Conservation (phyloP, 768 basidiomycete genomes). For the Tremella fuciformis region DNA sequence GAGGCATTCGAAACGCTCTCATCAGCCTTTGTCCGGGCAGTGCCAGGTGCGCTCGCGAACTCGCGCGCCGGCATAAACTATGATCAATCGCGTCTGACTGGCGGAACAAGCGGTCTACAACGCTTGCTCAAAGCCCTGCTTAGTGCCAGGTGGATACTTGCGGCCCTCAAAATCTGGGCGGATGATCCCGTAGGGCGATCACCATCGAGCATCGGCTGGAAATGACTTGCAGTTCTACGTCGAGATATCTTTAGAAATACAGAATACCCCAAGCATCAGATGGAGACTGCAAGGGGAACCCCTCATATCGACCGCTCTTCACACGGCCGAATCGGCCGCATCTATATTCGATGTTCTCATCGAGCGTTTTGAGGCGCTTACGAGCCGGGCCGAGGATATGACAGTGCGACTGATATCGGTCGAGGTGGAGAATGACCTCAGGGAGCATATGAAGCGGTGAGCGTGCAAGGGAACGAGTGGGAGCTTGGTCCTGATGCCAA, state of each 20-base stretch:
- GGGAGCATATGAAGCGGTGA: constrained; percentile 64
- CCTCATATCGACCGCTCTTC: constrained; percentile 17
- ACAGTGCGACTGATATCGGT: constrained; percentile 74
- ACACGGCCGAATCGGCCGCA: constrained; percentile 44
- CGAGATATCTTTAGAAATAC: constrained; percentile 64
- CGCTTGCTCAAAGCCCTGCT: constrained; percentile 80
- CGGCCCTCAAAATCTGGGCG: constrained; percentile 73
- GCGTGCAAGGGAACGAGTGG: not conserved
- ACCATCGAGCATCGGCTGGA: not conserved
- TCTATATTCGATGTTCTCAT: constrained; percentile 78
- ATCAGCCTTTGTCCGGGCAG: constrained; percentile 78
- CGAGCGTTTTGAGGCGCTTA: constrained; percentile 62
- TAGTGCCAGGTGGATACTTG: constrained; percentile 71
- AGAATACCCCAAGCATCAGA: constrained; percentile 9
- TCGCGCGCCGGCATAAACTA: constrained; percentile 55
- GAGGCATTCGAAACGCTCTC: constrained; percentile 93
- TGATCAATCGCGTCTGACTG: constrained; percentile 67
- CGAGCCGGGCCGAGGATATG: constrained; percentile 78
- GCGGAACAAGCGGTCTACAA: constrained; percentile 77
- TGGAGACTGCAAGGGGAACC: constrained; percentile 27
- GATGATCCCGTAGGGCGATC: constrained; percentile 87
- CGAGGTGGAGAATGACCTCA: constrained; percentile 75
- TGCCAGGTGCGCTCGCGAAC: constrained; percentile 79
- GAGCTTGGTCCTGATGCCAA: constrained; percentile 28
- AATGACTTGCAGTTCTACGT: constrained; percentile 97